phyloP scores from a whole-genome alignment of 805 yeast genomes.

The Yarrowia sp. region DNA sequence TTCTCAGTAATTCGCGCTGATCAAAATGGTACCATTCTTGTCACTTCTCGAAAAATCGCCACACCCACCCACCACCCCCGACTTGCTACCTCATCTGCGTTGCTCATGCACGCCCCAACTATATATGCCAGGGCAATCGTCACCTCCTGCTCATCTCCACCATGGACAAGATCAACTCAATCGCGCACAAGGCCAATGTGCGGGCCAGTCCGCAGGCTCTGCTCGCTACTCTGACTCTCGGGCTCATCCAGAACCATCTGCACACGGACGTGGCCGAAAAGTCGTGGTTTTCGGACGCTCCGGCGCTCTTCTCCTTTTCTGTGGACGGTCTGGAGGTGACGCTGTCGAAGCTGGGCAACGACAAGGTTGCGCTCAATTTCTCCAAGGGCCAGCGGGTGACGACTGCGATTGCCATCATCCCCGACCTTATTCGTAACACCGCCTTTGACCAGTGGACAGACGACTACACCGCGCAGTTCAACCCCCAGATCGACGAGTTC shows the following conservation, averaged over 20 bases:
- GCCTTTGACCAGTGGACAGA: not conserved
- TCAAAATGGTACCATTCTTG: not conserved
- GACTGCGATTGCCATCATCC: slow-evolving; percentile 14
- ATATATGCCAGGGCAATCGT: slow-evolving; percentile 4
- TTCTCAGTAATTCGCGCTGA: too few species aligned
- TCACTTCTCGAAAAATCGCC: too few species aligned
- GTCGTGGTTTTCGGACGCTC: slow-evolving; percentile 16
- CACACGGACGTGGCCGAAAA: not conserved
- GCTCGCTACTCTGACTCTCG: slow-evolving; percentile 8
- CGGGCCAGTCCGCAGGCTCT: slow-evolving; percentile 14
- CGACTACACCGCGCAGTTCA: slow-evolving; percentile 8
- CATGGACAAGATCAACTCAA: slow-evolving; percentile 23
- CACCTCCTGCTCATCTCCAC: not conserved
- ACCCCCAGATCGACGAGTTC: slow-evolving; percentile 14
- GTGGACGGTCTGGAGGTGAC: slow-evolving; percentile 18
- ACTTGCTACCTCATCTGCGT: not conserved
- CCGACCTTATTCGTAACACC: slow-evolving; percentile 12
- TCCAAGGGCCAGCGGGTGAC: slow-evolving; percentile 24
- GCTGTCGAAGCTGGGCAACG: slow-evolving; percentile 13
- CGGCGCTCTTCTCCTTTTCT: not conserved
- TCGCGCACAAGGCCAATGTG: not conserved
- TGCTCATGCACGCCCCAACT: slow-evolving; percentile 36
- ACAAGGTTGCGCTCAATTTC: slow-evolving; percentile 18
- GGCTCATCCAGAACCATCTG: slow-evolving; percentile 11
- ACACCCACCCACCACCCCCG: not conserved